Base-by-base conservation (phyloP, 2,329 filamentous ascomycete species). In the Neofusicoccum sp. region DNA sequence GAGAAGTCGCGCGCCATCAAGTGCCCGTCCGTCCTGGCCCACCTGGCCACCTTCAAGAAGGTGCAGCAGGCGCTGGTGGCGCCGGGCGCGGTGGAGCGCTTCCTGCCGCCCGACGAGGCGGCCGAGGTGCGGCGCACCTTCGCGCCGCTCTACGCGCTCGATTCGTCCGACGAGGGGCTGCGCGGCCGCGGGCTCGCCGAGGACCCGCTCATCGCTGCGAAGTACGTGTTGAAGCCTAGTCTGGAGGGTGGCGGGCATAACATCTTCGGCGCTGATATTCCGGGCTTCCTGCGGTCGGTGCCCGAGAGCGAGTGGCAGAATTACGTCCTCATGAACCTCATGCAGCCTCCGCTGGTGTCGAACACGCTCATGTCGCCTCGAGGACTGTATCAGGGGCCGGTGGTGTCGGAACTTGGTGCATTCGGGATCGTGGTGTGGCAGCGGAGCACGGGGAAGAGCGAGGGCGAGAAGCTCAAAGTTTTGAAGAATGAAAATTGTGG, bases 241-340 rank as follows among this genome's bases (percentile, higher is more conserved):
- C 88, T 95, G 49, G 95, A 99, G 76, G 95, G 95, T 14, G 93
- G 95, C 36, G 93, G 95, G 26, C 97, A 98, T 78, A 99, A 99
- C 74, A 88, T 95, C 69, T 99, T 98, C 77, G 89, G 91, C 64
- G 81, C 84, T 44, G 87, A 90, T 41, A 98, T 99, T 65, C 93
- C 95, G 0, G 81, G 78, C 0, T 96, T 95, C 71, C 81, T 99
- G 30, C 79, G 82, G 61, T 84, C 84, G 6, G 81, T 96, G 6
- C 90, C 92, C 0, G 87, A 95, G 75, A 82, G 84, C 38, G 88
- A 96, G 68, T 97, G 92, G 91, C 89, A 88, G 48, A 90, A 91
- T 6, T 96, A 92, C 76, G 96, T 99, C 63, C 81, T 99, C 56
- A 99, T 99, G 95, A 92, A 98, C 78, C 85, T 98, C 71, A 98